Conservation (phyloP, 1,284 basidiomycete genomes). For the Exobasidium rhododendri region DNA sequence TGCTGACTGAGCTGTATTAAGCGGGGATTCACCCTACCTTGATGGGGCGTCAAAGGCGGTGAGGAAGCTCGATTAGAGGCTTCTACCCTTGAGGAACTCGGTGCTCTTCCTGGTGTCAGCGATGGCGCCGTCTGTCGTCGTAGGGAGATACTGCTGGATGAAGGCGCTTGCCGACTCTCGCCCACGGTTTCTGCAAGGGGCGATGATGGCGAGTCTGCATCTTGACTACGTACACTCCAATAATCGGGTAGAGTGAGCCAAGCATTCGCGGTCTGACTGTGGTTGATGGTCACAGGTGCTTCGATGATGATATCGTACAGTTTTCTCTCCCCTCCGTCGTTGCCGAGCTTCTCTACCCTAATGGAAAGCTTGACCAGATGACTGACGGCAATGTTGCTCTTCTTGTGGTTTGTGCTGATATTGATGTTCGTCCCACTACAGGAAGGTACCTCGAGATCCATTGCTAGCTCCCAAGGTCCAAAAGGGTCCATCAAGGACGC, state of each 20-base stretch:
- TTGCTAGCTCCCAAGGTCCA: slow-evolving; percentile 62
- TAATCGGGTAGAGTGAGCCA: slow-evolving; percentile 50
- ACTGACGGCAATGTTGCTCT: slow-evolving; percentile 72
- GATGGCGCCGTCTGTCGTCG: neutral
- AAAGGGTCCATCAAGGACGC: slow-evolving; percentile 59
- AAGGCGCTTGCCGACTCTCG: neutral
- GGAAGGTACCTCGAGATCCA: slow-evolving; percentile 38
- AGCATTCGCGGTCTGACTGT: slow-evolving; percentile 44
- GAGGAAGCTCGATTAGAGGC: neutral
- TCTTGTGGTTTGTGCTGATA: slow-evolving; percentile 77
- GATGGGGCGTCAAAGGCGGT: neutral
- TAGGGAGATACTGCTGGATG: neutral
- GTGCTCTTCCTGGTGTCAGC: neutral
- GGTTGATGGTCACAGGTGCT: slow-evolving; percentile 64
- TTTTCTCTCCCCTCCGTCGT: slow-evolving; percentile 8
- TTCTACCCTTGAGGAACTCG: neutral
- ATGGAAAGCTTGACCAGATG: slow-evolving; percentile 81
- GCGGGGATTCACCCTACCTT: neutral
- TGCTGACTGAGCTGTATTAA: neutral
- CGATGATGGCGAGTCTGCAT: neutral
- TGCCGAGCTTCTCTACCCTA: slow-evolving; percentile 66
- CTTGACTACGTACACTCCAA: slow-evolving; percentile 15
- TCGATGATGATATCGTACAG: slow-evolving; percentile 85
- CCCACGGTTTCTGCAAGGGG: neutral
- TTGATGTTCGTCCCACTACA: slow-evolving; percentile 61